Evolutionary conservation across 139 green algal species (phyloP).

Genomic region (Spirogloea muscicola): DNA sequence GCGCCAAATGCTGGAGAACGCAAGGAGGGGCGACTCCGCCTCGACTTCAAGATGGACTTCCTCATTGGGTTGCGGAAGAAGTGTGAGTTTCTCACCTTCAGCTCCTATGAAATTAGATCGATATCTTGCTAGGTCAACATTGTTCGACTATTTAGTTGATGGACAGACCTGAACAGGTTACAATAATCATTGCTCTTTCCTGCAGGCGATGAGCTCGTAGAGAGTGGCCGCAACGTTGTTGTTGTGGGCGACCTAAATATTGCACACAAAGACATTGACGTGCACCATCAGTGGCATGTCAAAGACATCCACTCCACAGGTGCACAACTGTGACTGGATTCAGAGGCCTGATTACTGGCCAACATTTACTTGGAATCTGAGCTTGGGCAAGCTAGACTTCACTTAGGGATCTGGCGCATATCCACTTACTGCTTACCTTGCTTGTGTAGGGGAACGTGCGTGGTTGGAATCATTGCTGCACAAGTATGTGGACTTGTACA

Average conservation of each 20-base stretch:
- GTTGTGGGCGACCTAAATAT: slow-evolving; percentile 52
- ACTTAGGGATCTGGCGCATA: too few relatives aligned
- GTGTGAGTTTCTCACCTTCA: slow-evolving; percentile 21
- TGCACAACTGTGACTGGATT: background rate
- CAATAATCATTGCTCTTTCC: slow-evolving; percentile 8
- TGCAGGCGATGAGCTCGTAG: slow-evolving; percentile 29
- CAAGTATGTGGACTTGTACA: slow-evolving; percentile 30
- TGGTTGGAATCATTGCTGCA: slow-evolving; percentile 22
- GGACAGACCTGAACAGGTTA: slow-evolving; percentile 14
- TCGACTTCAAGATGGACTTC: slow-evolving; percentile 48
- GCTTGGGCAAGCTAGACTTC: too few relatives aligned
- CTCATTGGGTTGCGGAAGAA: slow-evolving; percentile 35
- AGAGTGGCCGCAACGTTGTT: slow-evolving; percentile 31
- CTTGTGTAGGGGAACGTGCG: too few relatives aligned
- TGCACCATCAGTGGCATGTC: background rate
- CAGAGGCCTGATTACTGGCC: background rate
- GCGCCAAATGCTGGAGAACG: slow-evolving; percentile 44
- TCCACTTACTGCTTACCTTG: too few relatives aligned
- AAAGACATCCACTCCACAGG: slow-evolving; percentile 1
- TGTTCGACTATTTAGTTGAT: too few relatives aligned
- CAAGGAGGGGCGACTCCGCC: background rate
- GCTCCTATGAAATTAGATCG: too few relatives aligned
- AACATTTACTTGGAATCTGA: too few relatives aligned
- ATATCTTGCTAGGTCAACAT: too few relatives aligned
- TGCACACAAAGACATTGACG: slow-evolving; percentile 27